Evolutionary conservation across 2,329 filamentous ascomycete species (phyloP).

Genomic region (Arthrobotrys sphaeroides): DNA sequence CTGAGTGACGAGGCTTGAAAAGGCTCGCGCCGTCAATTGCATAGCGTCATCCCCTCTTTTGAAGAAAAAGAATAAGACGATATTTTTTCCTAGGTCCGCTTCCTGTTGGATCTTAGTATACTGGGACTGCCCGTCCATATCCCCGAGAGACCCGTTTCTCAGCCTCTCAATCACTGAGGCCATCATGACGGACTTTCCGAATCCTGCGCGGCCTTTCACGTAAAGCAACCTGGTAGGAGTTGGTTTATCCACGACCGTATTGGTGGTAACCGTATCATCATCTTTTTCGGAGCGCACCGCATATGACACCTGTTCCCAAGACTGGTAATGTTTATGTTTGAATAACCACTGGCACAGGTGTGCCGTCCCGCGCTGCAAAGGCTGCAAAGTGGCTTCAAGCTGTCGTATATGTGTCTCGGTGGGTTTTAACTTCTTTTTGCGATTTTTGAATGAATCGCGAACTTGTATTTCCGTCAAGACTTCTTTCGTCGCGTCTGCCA

Average conservation of each 20-base stretch:
- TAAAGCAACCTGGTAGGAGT: slow-evolving; percentile 1
- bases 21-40: slow-evolving; percentile 12
- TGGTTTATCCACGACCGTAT: neutral
- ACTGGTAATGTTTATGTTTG: slow-evolving; percentile 17
- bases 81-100: neutral
- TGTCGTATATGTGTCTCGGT: neutral
- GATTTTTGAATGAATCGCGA: slow-evolving; percentile 4
- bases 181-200: slow-evolving; percentile 41
- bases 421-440: slow-evolving; percentile 11
- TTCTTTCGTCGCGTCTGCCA: neutral
- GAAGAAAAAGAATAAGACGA: slow-evolving; percentile 48
- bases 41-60: slow-evolving; percentile 39
- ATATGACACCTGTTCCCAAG: neutral
- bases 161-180: slow-evolving; percentile 10
- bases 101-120: no score
- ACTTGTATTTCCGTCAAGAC: slow-evolving; percentile 22
- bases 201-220: slow-evolving; percentile 28
- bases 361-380: slow-evolving; percentile 1
- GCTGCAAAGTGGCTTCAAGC: neutral
- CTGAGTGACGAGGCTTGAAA: slow-evolving; percentile 22
- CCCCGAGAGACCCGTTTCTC: no score
- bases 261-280: neutral
- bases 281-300: neutral
- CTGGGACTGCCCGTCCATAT: neutral
- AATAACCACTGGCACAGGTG: slow-evolving; percentile 35